These are phyloP conservation scores for Beauveria rudraprayagi DNA, from an alignment of 2,329 filamentous ascomycete genomes.

Conservation along the genomic window DNA sequence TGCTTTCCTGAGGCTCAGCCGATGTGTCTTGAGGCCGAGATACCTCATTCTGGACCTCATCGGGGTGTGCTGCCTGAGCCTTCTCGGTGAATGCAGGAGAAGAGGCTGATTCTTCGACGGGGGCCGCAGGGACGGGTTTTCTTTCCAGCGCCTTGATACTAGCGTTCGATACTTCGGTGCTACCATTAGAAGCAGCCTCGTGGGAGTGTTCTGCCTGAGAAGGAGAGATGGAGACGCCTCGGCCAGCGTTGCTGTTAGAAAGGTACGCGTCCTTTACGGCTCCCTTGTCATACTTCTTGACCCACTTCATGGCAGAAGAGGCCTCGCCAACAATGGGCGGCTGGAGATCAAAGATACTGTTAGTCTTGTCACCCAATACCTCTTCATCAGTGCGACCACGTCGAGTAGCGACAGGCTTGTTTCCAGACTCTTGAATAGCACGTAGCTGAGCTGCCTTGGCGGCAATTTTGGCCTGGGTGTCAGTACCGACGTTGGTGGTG, in stretches of 20 bases:
- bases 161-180: constrained; percentile 17
- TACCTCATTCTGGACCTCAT: not conserved
- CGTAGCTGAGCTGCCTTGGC: constrained; percentile 81
- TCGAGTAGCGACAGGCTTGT: constrained; percentile 32
- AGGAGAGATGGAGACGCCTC: constrained; percentile 40
- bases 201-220: constrained; percentile 28
- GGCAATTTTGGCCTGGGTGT: constrained; percentile 89
- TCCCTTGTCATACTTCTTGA: constrained; percentile 88
- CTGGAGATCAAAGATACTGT: constrained; percentile 82
- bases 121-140: not conserved
- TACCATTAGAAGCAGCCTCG: constrained; percentile 10
- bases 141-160: constrained; percentile 4
- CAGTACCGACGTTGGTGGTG: constrained; percentile 78
- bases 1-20: not conserved
- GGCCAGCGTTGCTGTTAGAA: constrained; percentile 62
- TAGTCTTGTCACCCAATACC: constrained; percentile 63
- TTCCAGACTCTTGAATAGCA: constrained; percentile 49
- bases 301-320: constrained; percentile 94
- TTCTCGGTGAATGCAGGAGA: not conserved
- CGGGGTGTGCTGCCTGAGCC: not conserved
- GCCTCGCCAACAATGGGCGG: constrained; percentile 78
- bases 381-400: constrained; percentile 49
- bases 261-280: constrained; percentile 81
- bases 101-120: not conserved
- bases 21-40: not conserved